Evolutionary conservation across 1,139 yeast species (phyloP).

Genomic region (Groenewaldozyma auringiensis): DNA sequence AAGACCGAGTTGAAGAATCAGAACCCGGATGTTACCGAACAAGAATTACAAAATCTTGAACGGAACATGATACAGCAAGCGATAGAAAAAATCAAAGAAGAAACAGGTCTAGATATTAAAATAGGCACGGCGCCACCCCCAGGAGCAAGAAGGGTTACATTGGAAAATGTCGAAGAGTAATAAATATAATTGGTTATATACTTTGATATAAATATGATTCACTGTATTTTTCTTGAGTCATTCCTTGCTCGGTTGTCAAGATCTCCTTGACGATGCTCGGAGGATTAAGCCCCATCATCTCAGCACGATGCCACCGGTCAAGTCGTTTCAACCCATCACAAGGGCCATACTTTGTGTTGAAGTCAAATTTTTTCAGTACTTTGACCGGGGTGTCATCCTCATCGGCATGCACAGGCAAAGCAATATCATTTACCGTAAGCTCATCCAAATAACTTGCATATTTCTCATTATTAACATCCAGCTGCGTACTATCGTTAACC

Average conservation of each 20-base stretch:
- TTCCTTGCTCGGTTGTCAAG: constrained; percentile 20
- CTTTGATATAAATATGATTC: constrained; percentile 18
- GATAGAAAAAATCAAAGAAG: constrained; percentile 8
- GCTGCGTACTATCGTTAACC: too few species aligned
- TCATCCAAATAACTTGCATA: constrained; percentile 7
- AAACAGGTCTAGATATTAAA: constrained; percentile 7
- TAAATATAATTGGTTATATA: constrained; percentile 10
- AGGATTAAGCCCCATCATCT: constrained; percentile 55
- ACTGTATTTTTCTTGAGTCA: constrained; percentile 15
- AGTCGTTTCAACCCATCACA: constrained; percentile 32
- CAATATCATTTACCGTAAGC: constrained; percentile 10
- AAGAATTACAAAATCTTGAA: constrained; percentile 9
- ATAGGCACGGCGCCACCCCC: constrained; percentile 6
- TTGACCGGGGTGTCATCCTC: constrained; percentile 25
- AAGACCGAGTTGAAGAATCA: constrained; percentile 6
- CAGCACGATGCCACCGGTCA: constrained; percentile 82
- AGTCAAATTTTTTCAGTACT: constrained; percentile 31
- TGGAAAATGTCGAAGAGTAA: constrained; percentile 15
- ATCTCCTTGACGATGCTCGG: constrained; percentile 29
- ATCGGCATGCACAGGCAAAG: constrained; percentile 26
- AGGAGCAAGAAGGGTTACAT: constrained; percentile 13
- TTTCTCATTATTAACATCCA: constrained; percentile 2
- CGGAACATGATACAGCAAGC: constrained; percentile 10
- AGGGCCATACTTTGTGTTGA: constrained; percentile 33
- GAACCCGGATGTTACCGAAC: constrained; percentile 8